Evolutionary conservation across 805 yeast species (phyloP), one percentile per base, ranked within the genome.

Genomic region (Kazachstania martiniae): DNA sequence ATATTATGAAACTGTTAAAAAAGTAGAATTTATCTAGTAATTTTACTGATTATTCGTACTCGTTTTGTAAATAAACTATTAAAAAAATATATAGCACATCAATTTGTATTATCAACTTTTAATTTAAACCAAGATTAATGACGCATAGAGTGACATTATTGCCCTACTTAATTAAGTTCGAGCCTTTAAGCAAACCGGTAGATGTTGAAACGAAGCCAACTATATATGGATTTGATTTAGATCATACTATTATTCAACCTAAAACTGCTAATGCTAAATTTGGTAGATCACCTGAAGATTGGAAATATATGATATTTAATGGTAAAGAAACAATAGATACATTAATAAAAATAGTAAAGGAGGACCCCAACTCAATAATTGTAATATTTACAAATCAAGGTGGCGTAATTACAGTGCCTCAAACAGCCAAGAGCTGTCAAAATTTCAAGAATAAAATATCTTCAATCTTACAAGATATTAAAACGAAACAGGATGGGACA

Each of bases 351-450:
- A 30, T 50, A 8, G 34, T 35, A 4, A 18, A 32, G 18, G 29
- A 31, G 21, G 49, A 48, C 21, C 38, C 38, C 3, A 46, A 50
- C 8, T 59, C 61, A 28, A 39, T 68, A 1, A 43, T 86, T 3
- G 87, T 78, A 3, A 69, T 89, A 1, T 83, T 89, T 51, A 73
- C 95, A 1, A 89, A 89, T 50, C 98, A 89, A 53, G 94, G 89
- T 14, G 79, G 75, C 0, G 49, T 54, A 2, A 31, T 53, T 4
- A 40, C 53, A 3, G 43, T 40, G 5, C 61, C 59, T 8, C 31
- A 41, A 9, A 47, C 37, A 16, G 50, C 58, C 4, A 56, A 54
- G 36, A 54, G 59, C 33, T 56, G 56, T 25, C 29, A 46, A 3
- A 61, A 61, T 15, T 68, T 77, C 38, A 53, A 55, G 0, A 41